Conservation (phyloP, 768 basidiomycete genomes). For the Mycena capillaripes region DNA sequence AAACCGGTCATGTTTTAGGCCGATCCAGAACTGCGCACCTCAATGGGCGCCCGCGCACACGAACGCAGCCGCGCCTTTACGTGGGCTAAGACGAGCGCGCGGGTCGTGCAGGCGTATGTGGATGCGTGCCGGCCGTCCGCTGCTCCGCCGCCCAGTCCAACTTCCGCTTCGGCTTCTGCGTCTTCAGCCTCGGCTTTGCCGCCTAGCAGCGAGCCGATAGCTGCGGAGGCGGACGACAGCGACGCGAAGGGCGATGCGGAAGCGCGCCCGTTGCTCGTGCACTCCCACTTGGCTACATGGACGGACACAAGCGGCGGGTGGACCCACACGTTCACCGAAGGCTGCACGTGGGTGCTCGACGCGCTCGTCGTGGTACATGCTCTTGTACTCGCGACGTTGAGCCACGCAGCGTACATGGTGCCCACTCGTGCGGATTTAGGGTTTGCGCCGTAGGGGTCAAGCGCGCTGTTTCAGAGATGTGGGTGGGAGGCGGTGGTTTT, state of each 20-base stretch:
- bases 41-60: neutral
- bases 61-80: neutral
- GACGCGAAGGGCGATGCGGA: no score
- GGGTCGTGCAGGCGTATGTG: neutral
- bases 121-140: neutral
- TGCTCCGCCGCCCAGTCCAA: neutral
- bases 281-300: no score
- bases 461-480: neutral
- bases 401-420: constrained; percentile 31
- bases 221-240: no score
- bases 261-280: no score
- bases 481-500: no score
- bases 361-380: constrained; percentile 24
- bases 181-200: no score
- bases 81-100: neutral
- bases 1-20: no score
- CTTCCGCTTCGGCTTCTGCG: neutral
- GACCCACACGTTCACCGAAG: no score
- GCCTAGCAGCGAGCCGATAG: no score
- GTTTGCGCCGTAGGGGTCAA: no score
- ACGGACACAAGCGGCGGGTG: no score
- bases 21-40: neutral
- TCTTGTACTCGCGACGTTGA: constrained; percentile 24
- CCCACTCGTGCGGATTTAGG: constrained; percentile 17
- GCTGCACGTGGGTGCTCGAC: constrained; percentile 22